A percentile compares a stretch with the other conserved stretches of the same genome.
Evolutionary conservation across 2,329 filamentous ascomycete species (phyloP).

Genomic region (Bipolaris bicolor): DNA sequence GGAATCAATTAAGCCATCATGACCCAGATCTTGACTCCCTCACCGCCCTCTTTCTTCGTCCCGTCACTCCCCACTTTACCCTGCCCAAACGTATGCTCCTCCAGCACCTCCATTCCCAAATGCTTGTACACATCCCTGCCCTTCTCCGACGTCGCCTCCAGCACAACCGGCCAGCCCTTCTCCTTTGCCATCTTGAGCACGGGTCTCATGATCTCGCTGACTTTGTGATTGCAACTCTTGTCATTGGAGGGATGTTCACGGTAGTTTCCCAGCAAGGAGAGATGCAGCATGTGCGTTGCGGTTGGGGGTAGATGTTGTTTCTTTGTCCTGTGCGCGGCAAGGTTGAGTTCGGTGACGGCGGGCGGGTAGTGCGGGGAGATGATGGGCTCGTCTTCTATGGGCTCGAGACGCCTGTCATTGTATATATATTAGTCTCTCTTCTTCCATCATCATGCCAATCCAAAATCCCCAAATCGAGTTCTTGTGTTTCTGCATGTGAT

Average conservation of each 20-base stretch:
- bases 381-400: neutral
- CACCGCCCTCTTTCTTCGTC: slow-evolving; percentile 9
- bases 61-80: slow-evolving; percentile 7
- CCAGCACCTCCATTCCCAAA: slow-evolving; percentile 8
- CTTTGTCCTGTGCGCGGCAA: neutral
- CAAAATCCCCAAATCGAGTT: too few relatives aligned
- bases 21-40: slow-evolving; percentile 10
- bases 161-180: slow-evolving; percentile 9
- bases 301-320: neutral
- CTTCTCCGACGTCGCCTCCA: slow-evolving; percentile 9
- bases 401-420: neutral
- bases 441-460: neutral
- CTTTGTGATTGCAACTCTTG: slow-evolving; percentile 2
- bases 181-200: slow-evolving; percentile 13
- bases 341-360: slow-evolving; percentile 6
- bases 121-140: slow-evolving; percentile 11
- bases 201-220: slow-evolving; percentile 10
- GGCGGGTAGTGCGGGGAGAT: slow-evolving; percentile 1
- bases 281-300: slow-evolving; percentile 7
- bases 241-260: slow-evolving; percentile 3
- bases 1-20: slow-evolving; percentile 11
- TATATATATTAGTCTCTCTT: neutral
- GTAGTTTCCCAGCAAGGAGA: slow-evolving; percentile 11
- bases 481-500: too few relatives aligned
- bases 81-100: slow-evolving; percentile 5